Conservation (phyloP, 176 grass and related monocot genomes). For the Carex myosuroides region DNA sequence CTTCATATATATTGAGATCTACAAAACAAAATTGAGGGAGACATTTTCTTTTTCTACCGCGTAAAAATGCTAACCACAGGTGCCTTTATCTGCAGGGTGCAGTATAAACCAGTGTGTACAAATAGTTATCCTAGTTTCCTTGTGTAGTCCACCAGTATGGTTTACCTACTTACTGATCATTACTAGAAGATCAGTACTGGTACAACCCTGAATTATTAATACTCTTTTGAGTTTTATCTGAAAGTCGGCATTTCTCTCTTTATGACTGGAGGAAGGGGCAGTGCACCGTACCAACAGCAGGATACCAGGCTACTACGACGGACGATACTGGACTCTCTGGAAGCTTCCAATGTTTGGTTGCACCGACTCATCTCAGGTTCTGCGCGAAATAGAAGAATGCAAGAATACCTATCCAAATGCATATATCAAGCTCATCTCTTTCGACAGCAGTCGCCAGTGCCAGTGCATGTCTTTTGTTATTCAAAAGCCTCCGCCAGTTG, state of each 20-base stretch:
- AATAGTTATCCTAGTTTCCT: neutral
- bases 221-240: neutral
- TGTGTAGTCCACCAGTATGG: neutral
- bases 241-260: neutral
- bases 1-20: neutral
- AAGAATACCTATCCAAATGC: slow-evolving; percentile 41
- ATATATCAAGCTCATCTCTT: slow-evolving; percentile 48
- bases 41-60: neutral
- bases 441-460: slow-evolving; percentile 45
- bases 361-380: slow-evolving; percentile 37
- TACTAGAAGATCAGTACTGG: neutral
- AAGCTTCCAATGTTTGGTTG: slow-evolving; percentile 73
- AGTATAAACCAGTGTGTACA: neutral
- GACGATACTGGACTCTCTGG: slow-evolving; percentile 63
- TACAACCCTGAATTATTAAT: neutral
- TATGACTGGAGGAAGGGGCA: slow-evolving; percentile 20
- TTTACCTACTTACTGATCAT: neutral
- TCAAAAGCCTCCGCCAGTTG: slow-evolving; percentile 32
- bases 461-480: slow-evolving; percentile 63
- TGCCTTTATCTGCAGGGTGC: neutral
- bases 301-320: slow-evolving; percentile 66
- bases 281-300: slow-evolving; percentile 44
- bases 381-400: slow-evolving; percentile 44
- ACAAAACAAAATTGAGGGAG: neutral
- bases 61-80: neutral